phyloP scores from a whole-genome alignment of 768 basidiomycete species.

The Naematelia aurantialba region DNA sequence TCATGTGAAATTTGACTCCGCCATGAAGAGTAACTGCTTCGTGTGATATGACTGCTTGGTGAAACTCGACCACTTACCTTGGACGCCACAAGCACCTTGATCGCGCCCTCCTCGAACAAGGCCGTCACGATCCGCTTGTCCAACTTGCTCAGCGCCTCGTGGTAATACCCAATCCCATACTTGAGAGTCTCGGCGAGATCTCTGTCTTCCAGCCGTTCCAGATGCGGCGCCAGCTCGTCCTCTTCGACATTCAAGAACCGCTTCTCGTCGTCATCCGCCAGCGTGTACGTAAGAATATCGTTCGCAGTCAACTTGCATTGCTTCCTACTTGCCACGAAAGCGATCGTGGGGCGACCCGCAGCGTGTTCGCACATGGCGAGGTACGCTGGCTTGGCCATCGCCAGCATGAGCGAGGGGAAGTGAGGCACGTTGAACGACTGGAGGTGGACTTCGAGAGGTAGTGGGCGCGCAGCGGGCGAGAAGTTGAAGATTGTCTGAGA shows the following conservation, averaged over 20 bases:
- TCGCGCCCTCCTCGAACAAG: conserved; percentile 87
- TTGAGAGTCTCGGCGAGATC: conserved; percentile 73
- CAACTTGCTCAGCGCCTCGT: conserved; percentile 85
- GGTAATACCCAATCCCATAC: conserved; percentile 91
- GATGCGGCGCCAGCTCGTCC: conserved; percentile 76
- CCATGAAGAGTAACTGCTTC: neutral
- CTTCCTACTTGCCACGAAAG: conserved; percentile 87
- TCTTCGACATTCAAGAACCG: conserved; percentile 85
- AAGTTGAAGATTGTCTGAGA: conserved; percentile 97
- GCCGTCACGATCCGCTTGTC: conserved; percentile 92
- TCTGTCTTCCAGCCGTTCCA: conserved; percentile 76
- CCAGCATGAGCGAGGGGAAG: conserved; percentile 96
- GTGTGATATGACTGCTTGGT: neutral
- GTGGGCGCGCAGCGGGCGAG: conserved; percentile 90
- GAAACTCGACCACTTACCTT: conserved; percentile 58
- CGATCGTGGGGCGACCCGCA: conserved; percentile 75
- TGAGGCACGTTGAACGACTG: conserved; percentile 96
- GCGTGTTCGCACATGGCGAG: conserved; percentile 86
- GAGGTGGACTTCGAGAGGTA: conserved; percentile 95
- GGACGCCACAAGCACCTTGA: conserved; percentile 89
- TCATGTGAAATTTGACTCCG: neutral
- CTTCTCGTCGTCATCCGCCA: conserved; percentile 76
- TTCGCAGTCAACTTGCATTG: conserved; percentile 93
- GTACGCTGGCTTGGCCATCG: conserved; percentile 98
- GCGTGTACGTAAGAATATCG: conserved; percentile 81